Evolutionary conservation across 2,329 filamentous ascomycete genomes (phyloP).

Genomic region (Geoglossum cookeanum): DNA sequence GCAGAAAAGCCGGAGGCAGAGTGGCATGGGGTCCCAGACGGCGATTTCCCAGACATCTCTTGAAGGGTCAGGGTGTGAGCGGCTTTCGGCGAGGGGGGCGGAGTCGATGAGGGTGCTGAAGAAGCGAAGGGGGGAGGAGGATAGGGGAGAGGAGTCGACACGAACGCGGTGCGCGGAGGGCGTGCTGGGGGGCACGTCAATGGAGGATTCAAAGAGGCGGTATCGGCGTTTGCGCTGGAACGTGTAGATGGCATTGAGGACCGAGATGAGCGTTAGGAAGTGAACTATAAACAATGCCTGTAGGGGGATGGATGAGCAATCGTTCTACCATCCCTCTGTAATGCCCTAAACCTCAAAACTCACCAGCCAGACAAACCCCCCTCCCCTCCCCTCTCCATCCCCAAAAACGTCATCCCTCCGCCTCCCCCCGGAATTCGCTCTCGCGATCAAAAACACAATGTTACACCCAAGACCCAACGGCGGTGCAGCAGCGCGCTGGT

Average conservation of each 20-base stretch:
- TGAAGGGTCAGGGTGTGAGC: conserved; percentile 63
- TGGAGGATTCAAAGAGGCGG: conserved; percentile 71
- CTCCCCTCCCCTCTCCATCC: conserved; percentile 39
- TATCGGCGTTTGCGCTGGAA: conserved; percentile 71
- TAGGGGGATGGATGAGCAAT: conserved; percentile 7
- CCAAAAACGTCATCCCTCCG: conserved; percentile 68
- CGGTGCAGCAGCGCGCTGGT: conserved; percentile 50
- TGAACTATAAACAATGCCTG: conserved; percentile 56
- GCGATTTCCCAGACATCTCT: conserved; percentile 89
- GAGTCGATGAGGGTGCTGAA: conserved; percentile 42
- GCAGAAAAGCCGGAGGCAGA: conserved; percentile 67
- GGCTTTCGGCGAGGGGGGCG: conserved; percentile 53
- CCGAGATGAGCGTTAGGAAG: conserved; percentile 44
- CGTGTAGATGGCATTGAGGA: conserved; percentile 61
- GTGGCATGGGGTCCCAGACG: conserved; percentile 81
- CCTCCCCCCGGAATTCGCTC: conserved; percentile 47
- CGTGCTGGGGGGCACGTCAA: conserved; percentile 58
- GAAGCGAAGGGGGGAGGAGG: conserved; percentile 60
- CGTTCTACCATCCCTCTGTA: conserved; percentile 8
- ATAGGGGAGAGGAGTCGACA: conserved; percentile 63
- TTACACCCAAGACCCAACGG: conserved; percentile 62
- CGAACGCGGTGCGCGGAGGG: conserved; percentile 76
- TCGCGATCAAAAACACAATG: conserved; percentile 59
- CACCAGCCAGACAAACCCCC: conserved; percentile 26
- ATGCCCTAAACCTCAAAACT: neutral